These are phyloP conservation scores for Daedaleopsis nitida DNA, from an alignment of 768 basidiomycete species.

Conservation along the genomic window DNA sequence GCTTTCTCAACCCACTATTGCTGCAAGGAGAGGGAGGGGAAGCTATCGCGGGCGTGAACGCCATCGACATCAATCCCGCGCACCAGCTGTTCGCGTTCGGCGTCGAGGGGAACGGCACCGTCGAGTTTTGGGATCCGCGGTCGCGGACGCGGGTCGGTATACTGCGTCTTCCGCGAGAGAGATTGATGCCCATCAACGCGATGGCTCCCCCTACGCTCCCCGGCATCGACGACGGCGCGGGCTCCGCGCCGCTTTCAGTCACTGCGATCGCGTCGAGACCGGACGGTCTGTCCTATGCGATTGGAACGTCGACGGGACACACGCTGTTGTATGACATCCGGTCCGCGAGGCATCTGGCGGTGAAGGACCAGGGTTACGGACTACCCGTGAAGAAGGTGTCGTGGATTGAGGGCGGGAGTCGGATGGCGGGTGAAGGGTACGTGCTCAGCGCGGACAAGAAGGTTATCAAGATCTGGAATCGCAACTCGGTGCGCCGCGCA, in stretches of 20 bases:
- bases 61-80: constrained; percentile 88
- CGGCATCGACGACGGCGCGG: constrained; percentile 37
- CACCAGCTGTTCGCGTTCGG: constrained; percentile 92
- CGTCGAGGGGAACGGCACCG: constrained; percentile 80
- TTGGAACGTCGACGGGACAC: constrained; percentile 95
- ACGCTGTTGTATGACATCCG: constrained; percentile 94
- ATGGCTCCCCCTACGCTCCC: constrained; percentile 34
- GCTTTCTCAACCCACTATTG: constrained; percentile 82
- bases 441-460: constrained; percentile 94
- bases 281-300: constrained; percentile 91
- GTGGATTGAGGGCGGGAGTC: constrained; percentile 88
- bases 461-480: constrained; percentile 97
- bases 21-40: constrained; percentile 53
- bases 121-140: constrained; percentile 96
- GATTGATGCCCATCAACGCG: constrained; percentile 47
- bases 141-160: constrained; percentile 75
- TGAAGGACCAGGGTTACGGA: constrained; percentile 98
- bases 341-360: constrained; percentile 75
- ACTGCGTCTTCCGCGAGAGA: constrained; percentile 57
- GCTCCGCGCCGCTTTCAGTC: constrained; percentile 51
- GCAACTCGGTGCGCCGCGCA: constrained; percentile 61
- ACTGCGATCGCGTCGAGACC: constrained; percentile 83
- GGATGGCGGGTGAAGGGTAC: constrained; percentile 85
- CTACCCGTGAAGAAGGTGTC: constrained; percentile 79
- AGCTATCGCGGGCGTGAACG: constrained; percentile 82